These are phyloP conservation scores for Quercus dentata DNA, from an alignment of 306 rosid genomes.

Conservation along the genomic window DNA sequence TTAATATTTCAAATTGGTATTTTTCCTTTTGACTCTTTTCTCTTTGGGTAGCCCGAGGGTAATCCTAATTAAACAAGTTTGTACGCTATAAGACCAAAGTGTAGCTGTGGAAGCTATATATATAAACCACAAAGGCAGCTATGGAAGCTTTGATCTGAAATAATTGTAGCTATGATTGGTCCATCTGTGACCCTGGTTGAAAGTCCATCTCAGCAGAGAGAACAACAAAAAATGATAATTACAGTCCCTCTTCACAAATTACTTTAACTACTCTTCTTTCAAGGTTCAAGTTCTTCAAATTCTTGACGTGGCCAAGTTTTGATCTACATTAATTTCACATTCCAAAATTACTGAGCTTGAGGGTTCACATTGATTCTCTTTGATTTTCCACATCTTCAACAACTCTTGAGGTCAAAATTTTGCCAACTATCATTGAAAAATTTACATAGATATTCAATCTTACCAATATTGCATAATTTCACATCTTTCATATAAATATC, in stretches of 20 bases:
- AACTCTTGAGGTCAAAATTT: neutral
- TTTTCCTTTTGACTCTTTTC: too few relatives aligned
- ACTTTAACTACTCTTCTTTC: neutral
- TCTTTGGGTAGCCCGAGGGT: too few relatives aligned
- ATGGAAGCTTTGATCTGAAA: too few relatives aligned
- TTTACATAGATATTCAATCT: neutral
- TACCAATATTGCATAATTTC: neutral
- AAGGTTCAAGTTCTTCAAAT: neutral
- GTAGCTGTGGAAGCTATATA: too few relatives aligned
- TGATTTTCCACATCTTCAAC: neutral
- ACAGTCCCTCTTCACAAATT: neutral
- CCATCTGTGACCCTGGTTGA: too few relatives aligned
- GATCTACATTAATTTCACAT: neutral
- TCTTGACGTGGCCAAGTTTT: neutral
- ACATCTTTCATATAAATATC: neutral
- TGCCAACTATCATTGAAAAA: neutral
- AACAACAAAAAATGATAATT: too few relatives aligned
- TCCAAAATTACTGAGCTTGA: neutral
- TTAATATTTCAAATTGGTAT: too few relatives aligned
- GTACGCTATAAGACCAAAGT: too few relatives aligned
- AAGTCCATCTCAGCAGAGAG: too few relatives aligned
- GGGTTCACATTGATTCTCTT: neutral
- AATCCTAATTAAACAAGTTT: too few relatives aligned
- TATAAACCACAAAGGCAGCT: too few relatives aligned
- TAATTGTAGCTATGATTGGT: too few relatives aligned